These are phyloP conservation scores for Fusarium sp. DNA, from an alignment of 2,329 filamentous ascomycete species.

Conservation along the genomic window DNA sequence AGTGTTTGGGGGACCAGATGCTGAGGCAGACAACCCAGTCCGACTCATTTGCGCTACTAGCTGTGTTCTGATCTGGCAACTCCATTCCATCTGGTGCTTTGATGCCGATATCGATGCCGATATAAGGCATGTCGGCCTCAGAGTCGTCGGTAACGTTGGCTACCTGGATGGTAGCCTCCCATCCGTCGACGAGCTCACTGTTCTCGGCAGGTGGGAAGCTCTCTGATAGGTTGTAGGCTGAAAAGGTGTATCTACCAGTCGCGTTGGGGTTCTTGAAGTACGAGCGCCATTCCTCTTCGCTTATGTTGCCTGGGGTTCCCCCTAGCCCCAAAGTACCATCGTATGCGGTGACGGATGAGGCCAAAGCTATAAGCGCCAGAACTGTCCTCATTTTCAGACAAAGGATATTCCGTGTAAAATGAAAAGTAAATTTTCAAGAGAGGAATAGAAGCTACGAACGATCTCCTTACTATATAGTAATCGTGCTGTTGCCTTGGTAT, in stretches of 20 bases:
- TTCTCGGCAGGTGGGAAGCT: conserved; percentile 4
- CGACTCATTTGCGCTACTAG: conserved; percentile 9
- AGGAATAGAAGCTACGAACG: too few relatives aligned
- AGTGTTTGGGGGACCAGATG: conserved; percentile 3
- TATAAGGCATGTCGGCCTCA: conserved; percentile 6
- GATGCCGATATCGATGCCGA: conserved; percentile 14
- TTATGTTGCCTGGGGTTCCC: conserved; percentile 6
- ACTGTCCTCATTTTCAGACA: conserved; percentile 1
- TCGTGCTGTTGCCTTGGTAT: too few relatives aligned
- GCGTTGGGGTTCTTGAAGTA: conserved; percentile 24
- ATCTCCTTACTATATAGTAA: too few relatives aligned
- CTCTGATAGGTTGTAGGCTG: conserved; percentile 18
- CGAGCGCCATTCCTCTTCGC: conserved; percentile 13
- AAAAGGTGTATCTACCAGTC: conserved; percentile 15
- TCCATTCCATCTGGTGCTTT: conserved; percentile 22
- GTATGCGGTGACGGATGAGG: conserved; percentile 4
- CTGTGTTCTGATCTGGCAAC: conserved; percentile 2
- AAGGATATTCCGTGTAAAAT: too few relatives aligned
- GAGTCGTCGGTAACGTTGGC: conserved; percentile 25
- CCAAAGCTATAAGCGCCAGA: neutral
- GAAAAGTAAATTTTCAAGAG: too few relatives aligned
- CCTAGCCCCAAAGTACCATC: neutral
- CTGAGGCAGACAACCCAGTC: conserved; percentile 14
- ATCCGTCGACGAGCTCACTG: conserved; percentile 9
- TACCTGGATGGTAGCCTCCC: conserved; percentile 20